Percentiles rank a stretch among this genome's conserved stretches.
These are phyloP conservation scores for Juglanconis sp. DNA, from an alignment of 2,329 filamentous ascomycete species.

Conservation along the genomic window DNA sequence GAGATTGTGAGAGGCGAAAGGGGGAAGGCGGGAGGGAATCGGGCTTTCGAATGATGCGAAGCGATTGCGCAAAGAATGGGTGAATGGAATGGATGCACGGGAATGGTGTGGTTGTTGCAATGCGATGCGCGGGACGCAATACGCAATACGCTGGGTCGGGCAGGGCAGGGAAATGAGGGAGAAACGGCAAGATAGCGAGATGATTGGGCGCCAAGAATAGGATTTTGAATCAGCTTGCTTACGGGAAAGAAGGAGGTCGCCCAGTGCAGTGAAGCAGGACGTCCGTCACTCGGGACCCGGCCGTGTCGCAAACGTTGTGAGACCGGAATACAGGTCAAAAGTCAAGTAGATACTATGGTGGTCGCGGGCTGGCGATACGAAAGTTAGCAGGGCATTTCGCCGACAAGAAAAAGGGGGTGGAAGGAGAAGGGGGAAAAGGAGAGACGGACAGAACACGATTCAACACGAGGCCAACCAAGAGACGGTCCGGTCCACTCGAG, in stretches of 20 bases:
- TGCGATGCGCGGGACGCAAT: neutral
- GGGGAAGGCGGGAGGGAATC: conserved; percentile 7
- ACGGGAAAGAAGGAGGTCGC: neutral
- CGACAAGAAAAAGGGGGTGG: neutral
- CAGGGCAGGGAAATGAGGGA: neutral
- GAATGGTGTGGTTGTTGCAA: conserved; percentile 20
- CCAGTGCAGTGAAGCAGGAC: neutral
- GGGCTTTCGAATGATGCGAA: conserved; percentile 4
- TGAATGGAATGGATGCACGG: conserved; percentile 25
- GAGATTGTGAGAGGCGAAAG: conserved; percentile 23
- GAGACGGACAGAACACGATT: neutral
- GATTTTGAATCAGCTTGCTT: conserved; percentile 2
- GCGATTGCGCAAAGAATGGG: conserved; percentile 3
- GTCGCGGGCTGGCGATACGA: neutral
- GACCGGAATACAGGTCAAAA: neutral
- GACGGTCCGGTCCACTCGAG: neutral
- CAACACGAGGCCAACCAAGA: conserved; percentile 4
- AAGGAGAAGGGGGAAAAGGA: neutral
- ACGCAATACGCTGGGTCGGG: neutral
- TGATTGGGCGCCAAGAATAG: neutral
- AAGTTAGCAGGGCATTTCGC: neutral
- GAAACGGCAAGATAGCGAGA: neutral
- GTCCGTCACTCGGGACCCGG: conserved; percentile 1
- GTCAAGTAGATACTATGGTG: neutral
- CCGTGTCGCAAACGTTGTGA: conserved; percentile 1